Conservation (phyloP, 2,329 filamentous ascomycete genomes). For the Dactylellina parvicollis region DNA sequence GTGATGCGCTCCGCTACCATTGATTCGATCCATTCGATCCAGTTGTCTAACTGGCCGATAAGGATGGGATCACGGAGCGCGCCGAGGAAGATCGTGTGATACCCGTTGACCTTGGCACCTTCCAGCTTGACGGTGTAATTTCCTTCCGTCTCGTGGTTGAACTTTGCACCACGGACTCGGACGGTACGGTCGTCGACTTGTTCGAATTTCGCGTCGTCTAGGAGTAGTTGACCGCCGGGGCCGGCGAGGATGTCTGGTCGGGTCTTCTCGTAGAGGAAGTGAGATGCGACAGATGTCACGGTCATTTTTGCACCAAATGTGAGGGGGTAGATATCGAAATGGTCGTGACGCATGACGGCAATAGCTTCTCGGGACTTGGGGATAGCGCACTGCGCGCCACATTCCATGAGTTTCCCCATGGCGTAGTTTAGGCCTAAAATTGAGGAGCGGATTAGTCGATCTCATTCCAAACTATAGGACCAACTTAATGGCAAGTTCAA, state of each 20-base stretch:
- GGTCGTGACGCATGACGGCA: slow-evolving; percentile 63
- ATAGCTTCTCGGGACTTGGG: slow-evolving; percentile 64
- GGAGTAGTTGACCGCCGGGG: slow-evolving; percentile 65
- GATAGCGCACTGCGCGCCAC: slow-evolving; percentile 64
- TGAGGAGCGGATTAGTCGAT: neutral
- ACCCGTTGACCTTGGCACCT: slow-evolving; percentile 63
- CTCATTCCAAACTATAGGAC: neutral
- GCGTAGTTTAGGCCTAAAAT: slow-evolving; percentile 63
- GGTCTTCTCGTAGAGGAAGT: slow-evolving; percentile 68
- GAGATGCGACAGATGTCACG: slow-evolving; percentile 65
- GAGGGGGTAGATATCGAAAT: slow-evolving; percentile 65
- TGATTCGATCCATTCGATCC: slow-evolving; percentile 60
- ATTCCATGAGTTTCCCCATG: slow-evolving; percentile 69
- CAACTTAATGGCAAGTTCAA: neutral
- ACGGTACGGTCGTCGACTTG: slow-evolving; percentile 62
- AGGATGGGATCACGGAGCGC: slow-evolving; percentile 65
- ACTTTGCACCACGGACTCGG: slow-evolving; percentile 62
- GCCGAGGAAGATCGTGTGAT: slow-evolving; percentile 65
- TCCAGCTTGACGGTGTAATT: slow-evolving; percentile 66
- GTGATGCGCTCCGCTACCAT: slow-evolving; percentile 57
- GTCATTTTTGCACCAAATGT: slow-evolving; percentile 63
- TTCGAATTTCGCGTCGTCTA: slow-evolving; percentile 63
- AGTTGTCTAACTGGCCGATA: slow-evolving; percentile 62
- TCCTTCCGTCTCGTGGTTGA: slow-evolving; percentile 59
- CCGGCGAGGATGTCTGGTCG: slow-evolving; percentile 66